A percentile compares a stretch with the other conserved stretches of the same genome.
phyloP scores from a whole-genome alignment of 2,329 filamentous ascomycete species.

The Bipolaris sorokiniana region DNA sequence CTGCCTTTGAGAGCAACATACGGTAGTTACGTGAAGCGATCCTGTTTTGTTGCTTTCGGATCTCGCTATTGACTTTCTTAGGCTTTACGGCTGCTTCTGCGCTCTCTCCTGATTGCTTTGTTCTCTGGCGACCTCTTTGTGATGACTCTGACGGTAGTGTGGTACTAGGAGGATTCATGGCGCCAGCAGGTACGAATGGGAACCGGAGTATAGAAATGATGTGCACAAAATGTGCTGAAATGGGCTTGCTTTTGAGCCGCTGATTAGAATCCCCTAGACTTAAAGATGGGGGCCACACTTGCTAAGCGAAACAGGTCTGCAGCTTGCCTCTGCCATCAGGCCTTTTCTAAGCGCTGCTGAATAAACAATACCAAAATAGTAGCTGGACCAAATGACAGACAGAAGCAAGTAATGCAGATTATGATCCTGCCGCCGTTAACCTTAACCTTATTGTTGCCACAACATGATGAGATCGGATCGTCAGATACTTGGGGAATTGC shows the following conservation, averaged over 20 bases:
- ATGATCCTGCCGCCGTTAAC: constrained; percentile 20
- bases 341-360: constrained; percentile 36
- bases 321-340: constrained; percentile 16
- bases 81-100: constrained; percentile 31
- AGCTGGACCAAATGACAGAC: constrained; percentile 16
- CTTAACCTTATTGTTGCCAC: constrained; percentile 31
- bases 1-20: constrained; percentile 20
- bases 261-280: constrained; percentile 21
- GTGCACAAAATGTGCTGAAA: constrained; percentile 15
- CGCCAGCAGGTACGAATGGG: constrained; percentile 26
- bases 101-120: constrained; percentile 11
- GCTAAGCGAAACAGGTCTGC: constrained; percentile 24
- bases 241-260: constrained; percentile 27
- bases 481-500: constrained; percentile 12
- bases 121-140: constrained; percentile 16
- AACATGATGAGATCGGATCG: constrained; percentile 14
- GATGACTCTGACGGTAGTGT: constrained; percentile 15
- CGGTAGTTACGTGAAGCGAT: constrained; percentile 49
- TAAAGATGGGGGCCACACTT: constrained; percentile 13
- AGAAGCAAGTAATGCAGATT: constrained; percentile 24
- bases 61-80: constrained; percentile 46
- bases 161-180: constrained; percentile 25
- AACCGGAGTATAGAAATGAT: constrained; percentile 13
- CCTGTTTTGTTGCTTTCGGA: constrained; percentile 47
- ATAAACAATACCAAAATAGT: constrained; percentile 39